A percentile compares a stretch with the other conserved stretches of the same genome.
phyloP scores from a whole-genome alignment of 495 filamentous ascomycete species.

The Penicillium malachiteum region DNA sequence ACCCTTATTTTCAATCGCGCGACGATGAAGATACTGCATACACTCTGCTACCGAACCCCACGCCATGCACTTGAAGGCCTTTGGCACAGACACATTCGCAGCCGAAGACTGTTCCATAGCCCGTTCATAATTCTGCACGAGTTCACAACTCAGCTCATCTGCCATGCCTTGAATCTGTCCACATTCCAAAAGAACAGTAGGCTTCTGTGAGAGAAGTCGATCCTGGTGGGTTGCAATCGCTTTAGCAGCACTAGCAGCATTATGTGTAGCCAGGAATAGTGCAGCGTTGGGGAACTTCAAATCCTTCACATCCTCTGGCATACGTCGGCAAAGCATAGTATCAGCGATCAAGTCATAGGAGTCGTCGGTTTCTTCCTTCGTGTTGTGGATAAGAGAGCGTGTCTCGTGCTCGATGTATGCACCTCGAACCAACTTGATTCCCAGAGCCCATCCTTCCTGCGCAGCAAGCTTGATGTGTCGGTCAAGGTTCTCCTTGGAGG shows the following conservation, averaged over 20 bases:
- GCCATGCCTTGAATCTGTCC: slow-evolving; percentile 65
- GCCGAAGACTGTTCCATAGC: slow-evolving; percentile 14
- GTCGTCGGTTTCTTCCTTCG: slow-evolving; percentile 39
- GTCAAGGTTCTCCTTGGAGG: slow-evolving; percentile 31
- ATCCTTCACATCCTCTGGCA: slow-evolving; percentile 12
- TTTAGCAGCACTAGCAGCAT: slow-evolving; percentile 31
- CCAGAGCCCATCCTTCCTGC: slow-evolving; percentile 32
- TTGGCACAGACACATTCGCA: slow-evolving; percentile 20
- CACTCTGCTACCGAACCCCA: slow-evolving; percentile 38
- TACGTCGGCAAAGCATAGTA: slow-evolving; percentile 24
- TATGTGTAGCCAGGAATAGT: slow-evolving; percentile 44
- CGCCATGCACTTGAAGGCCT: slow-evolving; percentile 38
- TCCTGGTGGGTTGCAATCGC: slow-evolving; percentile 28
- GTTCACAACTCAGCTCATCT: slow-evolving; percentile 35
- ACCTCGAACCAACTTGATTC: slow-evolving; percentile 42
- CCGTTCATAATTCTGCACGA: slow-evolving; percentile 27
- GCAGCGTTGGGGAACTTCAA: slow-evolving; percentile 31
- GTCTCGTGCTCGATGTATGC: slow-evolving; percentile 42
- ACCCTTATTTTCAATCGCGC: slow-evolving; percentile 38
- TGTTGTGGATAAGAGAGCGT: slow-evolving; percentile 40
- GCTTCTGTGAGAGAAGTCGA: slow-evolving; percentile 17
- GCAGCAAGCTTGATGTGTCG: slow-evolving; percentile 31
- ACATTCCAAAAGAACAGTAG: slow-evolving; percentile 33
- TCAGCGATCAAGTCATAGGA: slow-evolving; percentile 42
- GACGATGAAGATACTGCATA: slow-evolving; percentile 36